Conservation (phyloP, 2,329 filamentous ascomycete species). For the Penicillium janthinellum region DNA sequence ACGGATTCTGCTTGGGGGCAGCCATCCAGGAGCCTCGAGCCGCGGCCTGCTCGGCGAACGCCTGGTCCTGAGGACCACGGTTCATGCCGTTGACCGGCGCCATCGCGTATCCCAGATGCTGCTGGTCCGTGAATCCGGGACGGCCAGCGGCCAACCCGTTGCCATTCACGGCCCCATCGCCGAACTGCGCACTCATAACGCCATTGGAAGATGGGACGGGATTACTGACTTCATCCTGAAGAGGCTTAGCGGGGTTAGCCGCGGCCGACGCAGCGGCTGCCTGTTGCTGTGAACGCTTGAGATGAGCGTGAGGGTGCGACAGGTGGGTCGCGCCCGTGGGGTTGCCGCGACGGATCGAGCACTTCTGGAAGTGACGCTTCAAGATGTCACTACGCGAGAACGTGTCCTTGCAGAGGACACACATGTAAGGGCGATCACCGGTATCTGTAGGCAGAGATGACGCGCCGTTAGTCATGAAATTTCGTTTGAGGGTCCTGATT, state of each 20-base stretch:
- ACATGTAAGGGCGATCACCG: conserved; percentile 97
- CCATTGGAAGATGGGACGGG: conserved; percentile 47
- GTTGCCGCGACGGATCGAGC: conserved; percentile 92
- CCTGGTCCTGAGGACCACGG: conserved; percentile 42
- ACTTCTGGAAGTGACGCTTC: conserved; percentile 99
- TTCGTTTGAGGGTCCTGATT: neutral
- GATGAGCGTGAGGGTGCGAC: conserved; percentile 85
- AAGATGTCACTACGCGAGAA: conserved; percentile 97
- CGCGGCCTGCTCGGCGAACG: conserved; percentile 41
- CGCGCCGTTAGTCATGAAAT: neutral
- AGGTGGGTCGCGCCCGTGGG: conserved; percentile 92
- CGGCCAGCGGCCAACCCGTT: conserved; percentile 43
- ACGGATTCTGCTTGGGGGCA: conserved; percentile 49
- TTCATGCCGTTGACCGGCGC: conserved; percentile 46
- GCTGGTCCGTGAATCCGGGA: conserved; percentile 42
- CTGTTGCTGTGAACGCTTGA: conserved; percentile 66
- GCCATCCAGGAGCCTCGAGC: conserved; percentile 46
- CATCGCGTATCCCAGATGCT: conserved; percentile 47
- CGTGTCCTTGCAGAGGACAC: conserved; percentile 94
- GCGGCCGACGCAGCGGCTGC: conserved; percentile 36
- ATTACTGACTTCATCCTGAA: conserved; percentile 50
- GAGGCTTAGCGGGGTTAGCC: conserved; percentile 44
- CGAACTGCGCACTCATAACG: conserved; percentile 46
- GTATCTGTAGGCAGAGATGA: conserved; percentile 65
- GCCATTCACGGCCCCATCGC: conserved; percentile 47